Base-by-base conservation (phyloP, 441 rosid genomes). In the Gossypium trilobum region DNA sequence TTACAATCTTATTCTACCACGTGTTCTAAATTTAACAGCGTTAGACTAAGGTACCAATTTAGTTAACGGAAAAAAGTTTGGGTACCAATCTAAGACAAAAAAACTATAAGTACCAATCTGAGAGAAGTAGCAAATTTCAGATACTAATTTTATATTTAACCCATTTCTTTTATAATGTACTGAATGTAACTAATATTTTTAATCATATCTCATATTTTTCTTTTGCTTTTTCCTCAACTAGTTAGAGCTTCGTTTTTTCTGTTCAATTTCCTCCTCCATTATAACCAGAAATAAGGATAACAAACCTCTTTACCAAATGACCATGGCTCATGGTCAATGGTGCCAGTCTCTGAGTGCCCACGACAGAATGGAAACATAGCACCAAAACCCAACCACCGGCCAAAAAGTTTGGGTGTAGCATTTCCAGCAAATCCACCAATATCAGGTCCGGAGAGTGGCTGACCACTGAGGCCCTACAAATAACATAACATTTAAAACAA, bases 361-460 rank as follows among this genome's bases (percentile, higher is more conserved):
- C 97, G 98, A 56, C 95, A 88, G 74, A 95, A 95, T n/a, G 99
- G 97, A 79, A 92, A 91, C 96, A 95, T 83, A 51, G 99, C 89
- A 69, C 97, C 99, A 29, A 95, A 25, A 7, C 96, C 99, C 99
- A 95, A 88, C 99, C 97, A 95, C 74, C 95, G 84, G 71, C 95
- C 99, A 75, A 91, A 95, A 65, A 95, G 87, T 79, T 83, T 88
- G 3, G 99, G 93, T 27, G 97, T 81, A 22, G 99, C 97, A 84
- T 95, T 92, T 72, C 95, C 99, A 56, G 73, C 91, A 82, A 86
- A 92, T 59, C 99, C 99, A 81, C 99, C 99, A 69, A 95, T 91
- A 85, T 95, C 97, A 77, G 99, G 97, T 75, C 99, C 99, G 16
- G 99, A 85, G 78, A 95, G 81, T 25, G 96, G 98, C 83, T 95